Base-by-base conservation (phyloP, 495 filamentous ascomycete species). In the Podospora pseudopauciseta region DNA sequence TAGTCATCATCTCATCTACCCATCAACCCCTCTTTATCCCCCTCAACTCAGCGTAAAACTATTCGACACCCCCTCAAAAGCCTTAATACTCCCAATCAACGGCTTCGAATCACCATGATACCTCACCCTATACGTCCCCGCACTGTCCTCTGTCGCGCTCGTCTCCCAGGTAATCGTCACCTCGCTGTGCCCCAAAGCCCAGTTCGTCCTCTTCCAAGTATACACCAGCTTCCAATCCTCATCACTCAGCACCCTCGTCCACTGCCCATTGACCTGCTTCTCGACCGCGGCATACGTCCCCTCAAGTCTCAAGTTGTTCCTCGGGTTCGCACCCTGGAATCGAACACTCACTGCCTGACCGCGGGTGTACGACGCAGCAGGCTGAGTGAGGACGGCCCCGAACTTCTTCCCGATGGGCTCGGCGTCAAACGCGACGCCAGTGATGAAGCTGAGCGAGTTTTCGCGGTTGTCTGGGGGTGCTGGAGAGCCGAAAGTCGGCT, bases 281-380 rank as follows among this genome's bases (percentile, higher is more conserved):
- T 98, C 94, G 2, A 97, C 87, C 2, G 89, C 90, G 5, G 89
- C 89, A 71, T 87, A 97, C 2, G 93, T 97, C 7, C 86, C 88
- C 72, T 92, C 94, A 26, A 91, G 86, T 5, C 88, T 85, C 32
- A 97, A 82, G 68, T 97, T 91, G 75, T 99, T 97, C 18, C 95
- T 85, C 58, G 95, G 95, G 72, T 97, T 97, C 2, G 94, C 93
- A 55, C 91, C 95, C 5, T 92, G 86, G 76, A 99, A 99, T 0
- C 85, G 89, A 0, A 85, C 89, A 49, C 80, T 87, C 63, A 94
- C 85, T 18, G 83, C 84, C 54, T 86, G 83, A 32, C 92, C 92
- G 9, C 82, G 80, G 0, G 78, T 59, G 72, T 93, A 96, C 0
- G 81, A 77, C 16, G 79, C 63, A 0, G 68, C 60, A 1, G 88